phyloP scores from a whole-genome alignment of 2,329 filamentous ascomycete genomes.

The Ophiostoma populinum region DNA sequence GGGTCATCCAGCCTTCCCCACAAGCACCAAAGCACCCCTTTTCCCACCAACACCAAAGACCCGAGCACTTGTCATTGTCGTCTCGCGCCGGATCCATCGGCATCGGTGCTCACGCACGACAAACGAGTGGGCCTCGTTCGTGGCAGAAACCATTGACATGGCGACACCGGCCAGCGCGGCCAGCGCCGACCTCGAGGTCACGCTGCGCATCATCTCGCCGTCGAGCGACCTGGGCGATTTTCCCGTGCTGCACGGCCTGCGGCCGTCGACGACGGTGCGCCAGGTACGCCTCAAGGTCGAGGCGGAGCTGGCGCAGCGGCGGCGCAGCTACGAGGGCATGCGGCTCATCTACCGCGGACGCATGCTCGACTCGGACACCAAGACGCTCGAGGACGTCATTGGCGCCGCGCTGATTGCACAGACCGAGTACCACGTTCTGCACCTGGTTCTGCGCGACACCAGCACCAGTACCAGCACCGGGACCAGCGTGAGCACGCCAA shows the following conservation, averaged over 20 bases:
- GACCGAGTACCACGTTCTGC: conserved; percentile 1
- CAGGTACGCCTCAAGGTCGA: conserved; percentile 6
- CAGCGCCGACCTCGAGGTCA: conserved; percentile 1
- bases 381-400: conserved; percentile 8
- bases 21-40: too few species aligned
- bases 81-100: too few species aligned
- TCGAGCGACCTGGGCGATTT: conserved; percentile 6
- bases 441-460: conserved; percentile 5
- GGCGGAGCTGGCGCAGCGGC: conserved; percentile 3
- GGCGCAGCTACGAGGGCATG: conserved; percentile 5
- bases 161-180: neutral
- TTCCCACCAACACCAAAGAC: too few species aligned
- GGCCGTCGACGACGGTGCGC: conserved; percentile 5
- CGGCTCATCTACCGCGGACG: conserved; percentile 11
- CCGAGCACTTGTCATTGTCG: too few species aligned
- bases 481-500: too few species aligned
- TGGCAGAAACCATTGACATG: neutral
- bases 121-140: too few species aligned
- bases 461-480: too few species aligned
- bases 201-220: conserved; percentile 9
- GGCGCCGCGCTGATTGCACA: too few species aligned
- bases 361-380: conserved; percentile 6
- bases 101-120: too few species aligned
- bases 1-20: too few species aligned
- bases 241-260: conserved; percentile 4